A percentile compares a stretch with the other conserved stretches of the same genome.
Conservation (phyloP, 768 basidiomycete species). For the Suillus luteus region DNA sequence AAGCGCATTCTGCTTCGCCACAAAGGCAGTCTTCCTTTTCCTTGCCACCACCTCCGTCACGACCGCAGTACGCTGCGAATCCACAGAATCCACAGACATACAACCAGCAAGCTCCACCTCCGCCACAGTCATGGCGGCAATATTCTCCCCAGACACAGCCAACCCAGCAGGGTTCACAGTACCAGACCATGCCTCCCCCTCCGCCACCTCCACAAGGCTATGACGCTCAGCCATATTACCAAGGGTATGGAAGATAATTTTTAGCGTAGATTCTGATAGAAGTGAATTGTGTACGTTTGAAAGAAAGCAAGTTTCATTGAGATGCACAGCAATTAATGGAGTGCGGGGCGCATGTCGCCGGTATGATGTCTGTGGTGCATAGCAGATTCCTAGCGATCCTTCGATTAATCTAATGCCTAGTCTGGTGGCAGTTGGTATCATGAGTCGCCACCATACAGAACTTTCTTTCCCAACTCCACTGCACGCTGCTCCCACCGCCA, state of each 20-base stretch:
- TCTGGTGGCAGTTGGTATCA: neutral
- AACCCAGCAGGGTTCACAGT: slow-evolving; percentile 26
- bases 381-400: neutral
- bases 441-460: slow-evolving; percentile 43
- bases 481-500: slow-evolving; percentile 48
- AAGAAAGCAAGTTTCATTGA: neutral
- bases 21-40: slow-evolving; percentile 30
- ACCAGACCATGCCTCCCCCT: slow-evolving; percentile 31
- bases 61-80: slow-evolving; percentile 20
- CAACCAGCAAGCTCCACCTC: slow-evolving; percentile 27
- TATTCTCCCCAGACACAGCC: slow-evolving; percentile 23
- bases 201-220: slow-evolving; percentile 37
- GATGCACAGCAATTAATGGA: slow-evolving; percentile 1
- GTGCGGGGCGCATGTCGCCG: neutral
- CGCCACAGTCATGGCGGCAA: slow-evolving; percentile 27
- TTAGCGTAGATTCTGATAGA: neutral
- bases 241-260: slow-evolving; percentile 31
- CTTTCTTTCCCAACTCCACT: slow-evolving; percentile 46
- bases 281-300: neutral
- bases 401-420: slow-evolving; percentile 1
- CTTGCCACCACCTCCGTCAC: slow-evolving; percentile 23
- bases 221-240: slow-evolving; percentile 29
- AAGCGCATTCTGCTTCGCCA: slow-evolving; percentile 21
- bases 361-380: neutral
- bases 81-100: slow-evolving; percentile 18